Base-by-base conservation (phyloP, 768 basidiomycete genomes). In the Serendipita sp. region DNA sequence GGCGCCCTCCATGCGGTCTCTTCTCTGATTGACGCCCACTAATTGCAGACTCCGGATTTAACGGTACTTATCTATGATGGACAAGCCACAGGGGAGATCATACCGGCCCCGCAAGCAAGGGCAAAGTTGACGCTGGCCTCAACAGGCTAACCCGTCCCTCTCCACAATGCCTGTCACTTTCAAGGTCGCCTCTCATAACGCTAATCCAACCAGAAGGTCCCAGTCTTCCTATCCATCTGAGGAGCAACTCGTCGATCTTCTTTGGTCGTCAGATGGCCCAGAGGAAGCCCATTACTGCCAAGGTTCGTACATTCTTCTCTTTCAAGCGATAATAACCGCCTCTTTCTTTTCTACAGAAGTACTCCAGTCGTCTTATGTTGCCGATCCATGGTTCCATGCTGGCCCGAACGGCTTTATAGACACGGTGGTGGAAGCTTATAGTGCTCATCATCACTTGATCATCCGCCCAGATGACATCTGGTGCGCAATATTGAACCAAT, bases 381-480 rank as follows among this genome's bases (percentile, higher is more conserved):
- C 22, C 4, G 28, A 22, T n/a, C 26, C 42, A 20, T 3, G 20
- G 28, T 58, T 30, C 28, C 9, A 4, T 11, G 41, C 64, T 31
- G 62, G 67, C 3, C 43, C 58, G 65, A 69, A 75, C 63, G 74
- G 75, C 2, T 74, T 75, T 51, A 71, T 74, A 2, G 63, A 69
- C 11, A 71, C 72, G 17, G 68, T 74, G 13, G 31, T 73, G 3
- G 53, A 66, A 42, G 74, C 74, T 0, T 75, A 75, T 62, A 74
- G 72, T 50, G 30, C 67, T 2, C 74, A 75, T 61, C 74, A 72
- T 51, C 66, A 72, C 0, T 70, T 81, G 41, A 69, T 78, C 61
- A 67, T 79, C 28, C 72, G 79, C 13, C 79, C 79, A 3, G 79
- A 81, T 61, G 79, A 81, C 66, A 72, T 80, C 38, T 80, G 79